Evolutionary conservation across 306 rosid species (phyloP).

Genomic region (Prosopis cineraria): DNA sequence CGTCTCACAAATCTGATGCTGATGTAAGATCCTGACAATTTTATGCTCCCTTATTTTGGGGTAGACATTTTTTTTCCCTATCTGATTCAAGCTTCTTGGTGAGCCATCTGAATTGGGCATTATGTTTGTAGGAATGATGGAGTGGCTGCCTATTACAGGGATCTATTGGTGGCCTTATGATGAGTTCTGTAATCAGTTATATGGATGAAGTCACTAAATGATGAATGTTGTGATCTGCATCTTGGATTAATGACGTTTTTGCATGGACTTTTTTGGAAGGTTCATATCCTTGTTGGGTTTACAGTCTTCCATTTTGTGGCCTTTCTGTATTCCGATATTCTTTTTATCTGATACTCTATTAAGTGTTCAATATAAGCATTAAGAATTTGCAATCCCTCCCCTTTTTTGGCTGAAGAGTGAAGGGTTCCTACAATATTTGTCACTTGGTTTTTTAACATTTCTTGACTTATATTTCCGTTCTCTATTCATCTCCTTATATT

Average conservation of each 20-base stretch:
- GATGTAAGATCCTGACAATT: conserved; percentile 48
- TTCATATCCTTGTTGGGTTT: conserved; percentile 49
- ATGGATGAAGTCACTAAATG: conserved; percentile 28
- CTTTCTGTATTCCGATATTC: conserved; percentile 37
- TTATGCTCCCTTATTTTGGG: neutral
- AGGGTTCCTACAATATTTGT: conserved; percentile 22
- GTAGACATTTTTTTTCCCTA: neutral
- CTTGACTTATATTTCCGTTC: neutral
- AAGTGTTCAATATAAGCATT: conserved; percentile 27
- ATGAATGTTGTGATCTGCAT: conserved; percentile 35
- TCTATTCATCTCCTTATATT: neutral
- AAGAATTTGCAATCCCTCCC: neutral
- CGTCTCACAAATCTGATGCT: conserved; percentile 57
- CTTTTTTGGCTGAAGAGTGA: no score
- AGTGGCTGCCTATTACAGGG: neutral
- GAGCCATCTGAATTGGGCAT: conserved; percentile 9
- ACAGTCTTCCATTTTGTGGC: conserved; percentile 41
- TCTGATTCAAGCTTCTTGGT: neutral
- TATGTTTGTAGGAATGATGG: conserved; percentile 53
- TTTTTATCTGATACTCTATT: neutral
- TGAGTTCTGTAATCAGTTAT: conserved; percentile 15
- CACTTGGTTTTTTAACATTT: neutral
- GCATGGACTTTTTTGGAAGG: conserved; percentile 49
- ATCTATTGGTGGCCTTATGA: conserved; percentile 8
- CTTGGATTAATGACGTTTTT: conserved; percentile 29